These are phyloP conservation scores for Bryoerythrophyllum caledonicum DNA, from an alignment of 225 moss, liverwort and hornwort genomes.

Conservation along the genomic window DNA sequence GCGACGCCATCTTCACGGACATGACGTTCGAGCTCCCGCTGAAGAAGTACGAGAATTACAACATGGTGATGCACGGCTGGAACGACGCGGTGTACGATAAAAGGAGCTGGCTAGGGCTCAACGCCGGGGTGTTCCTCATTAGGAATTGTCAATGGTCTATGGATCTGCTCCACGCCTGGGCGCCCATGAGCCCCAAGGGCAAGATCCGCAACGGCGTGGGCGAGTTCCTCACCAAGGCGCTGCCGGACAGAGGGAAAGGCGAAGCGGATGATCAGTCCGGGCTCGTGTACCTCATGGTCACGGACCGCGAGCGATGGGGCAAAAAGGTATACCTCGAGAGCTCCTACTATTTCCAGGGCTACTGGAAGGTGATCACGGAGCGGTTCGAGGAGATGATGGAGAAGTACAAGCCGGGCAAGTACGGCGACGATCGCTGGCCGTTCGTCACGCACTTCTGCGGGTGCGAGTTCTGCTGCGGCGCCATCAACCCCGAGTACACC, in stretches of 20 bases:
- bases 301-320: slow-evolving; percentile 33
- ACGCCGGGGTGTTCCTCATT: slow-evolving; percentile 46
- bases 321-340: slow-evolving; percentile 68
- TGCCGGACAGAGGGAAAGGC: slow-evolving; percentile 39
- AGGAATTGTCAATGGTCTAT: slow-evolving; percentile 56
- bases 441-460: slow-evolving; percentile 91
- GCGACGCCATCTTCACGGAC: slow-evolving; percentile 52
- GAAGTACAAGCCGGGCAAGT: slow-evolving; percentile 64
- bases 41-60: slow-evolving; percentile 47
- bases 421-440: slow-evolving; percentile 81
- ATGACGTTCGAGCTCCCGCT: slow-evolving; percentile 45
- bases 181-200: slow-evolving; percentile 54
- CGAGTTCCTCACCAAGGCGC: slow-evolving; percentile 33
- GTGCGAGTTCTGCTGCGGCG: slow-evolving; percentile 81
- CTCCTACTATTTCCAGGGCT: slow-evolving; percentile 85
- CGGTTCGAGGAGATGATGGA: slow-evolving; percentile 78
- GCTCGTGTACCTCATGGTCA: slow-evolving; percentile 47
- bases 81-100: slow-evolving; percentile 34
- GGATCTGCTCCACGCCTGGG: slow-evolving; percentile 50
- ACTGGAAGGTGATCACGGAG: slow-evolving; percentile 75
- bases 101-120: slow-evolving; percentile 48
- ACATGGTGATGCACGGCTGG: slow-evolving; percentile 63
- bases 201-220: slow-evolving; percentile 31
- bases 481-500: slow-evolving; percentile 71
- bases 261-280: slow-evolving; percentile 52